Percentiles rank a stretch among this genome's conserved stretches.
Conservation (phyloP, 768 basidiomycete genomes). For the Mycena haematopus region DNA sequence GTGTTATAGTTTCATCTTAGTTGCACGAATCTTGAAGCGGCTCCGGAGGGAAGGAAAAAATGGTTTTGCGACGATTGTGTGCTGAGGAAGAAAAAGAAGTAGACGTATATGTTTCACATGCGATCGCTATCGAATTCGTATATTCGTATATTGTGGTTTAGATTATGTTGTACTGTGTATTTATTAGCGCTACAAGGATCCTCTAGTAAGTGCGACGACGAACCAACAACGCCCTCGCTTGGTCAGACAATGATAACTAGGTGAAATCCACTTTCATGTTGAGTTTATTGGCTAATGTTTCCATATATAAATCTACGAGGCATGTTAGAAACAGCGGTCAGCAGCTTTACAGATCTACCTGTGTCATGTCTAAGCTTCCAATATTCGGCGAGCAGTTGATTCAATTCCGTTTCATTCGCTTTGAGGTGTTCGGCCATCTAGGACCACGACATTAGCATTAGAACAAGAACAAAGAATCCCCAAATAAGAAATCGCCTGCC, state of each 20-base stretch:
- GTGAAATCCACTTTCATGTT: slow-evolving; percentile 55
- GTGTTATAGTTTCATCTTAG: slow-evolving; percentile 69
- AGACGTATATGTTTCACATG: slow-evolving; percentile 31
- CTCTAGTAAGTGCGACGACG: too few species aligned
- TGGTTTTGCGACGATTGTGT: slow-evolving; percentile 80
- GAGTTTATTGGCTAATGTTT: slow-evolving; percentile 81
- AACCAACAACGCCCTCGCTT: not conserved
- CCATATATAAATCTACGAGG: slow-evolving; percentile 80
- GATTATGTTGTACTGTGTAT: not conserved
- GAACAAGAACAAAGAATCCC: slow-evolving; percentile 1
- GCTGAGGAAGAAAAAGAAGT: slow-evolving; percentile 39
- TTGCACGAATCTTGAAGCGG: slow-evolving; percentile 65
- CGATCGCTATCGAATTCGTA: not conserved
- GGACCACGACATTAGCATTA: not conserved
- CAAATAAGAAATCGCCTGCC: slow-evolving; percentile 43
- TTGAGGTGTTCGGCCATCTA: slow-evolving; percentile 84
- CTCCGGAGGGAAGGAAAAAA: slow-evolving; percentile 60
- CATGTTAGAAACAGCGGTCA: slow-evolving; percentile 2
- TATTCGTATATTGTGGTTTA: slow-evolving; percentile 7
- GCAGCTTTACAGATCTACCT: slow-evolving; percentile 48
- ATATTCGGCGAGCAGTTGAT: slow-evolving; percentile 82
- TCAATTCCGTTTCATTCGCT: slow-evolving; percentile 78
- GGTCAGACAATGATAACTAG: not conserved
- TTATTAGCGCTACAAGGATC: not conserved
- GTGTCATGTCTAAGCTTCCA: slow-evolving; percentile 81